These are phyloP conservation scores for Stentor coeruleus DNA, from an alignment of 73 alveolate genomes.

Conservation along the genomic window DNA sequence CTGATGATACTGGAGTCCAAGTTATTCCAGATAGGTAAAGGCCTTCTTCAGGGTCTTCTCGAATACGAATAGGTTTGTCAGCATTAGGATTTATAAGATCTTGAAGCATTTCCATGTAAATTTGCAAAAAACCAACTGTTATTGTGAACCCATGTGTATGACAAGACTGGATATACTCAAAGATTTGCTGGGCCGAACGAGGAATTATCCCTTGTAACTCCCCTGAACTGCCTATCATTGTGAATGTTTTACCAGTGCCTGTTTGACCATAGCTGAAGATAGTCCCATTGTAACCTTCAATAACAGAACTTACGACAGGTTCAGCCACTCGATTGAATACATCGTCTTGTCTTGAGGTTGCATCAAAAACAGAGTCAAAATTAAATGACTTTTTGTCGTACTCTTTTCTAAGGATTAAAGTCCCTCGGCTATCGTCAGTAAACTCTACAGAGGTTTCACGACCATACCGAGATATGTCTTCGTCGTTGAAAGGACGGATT, in stretches of 20 bases:
- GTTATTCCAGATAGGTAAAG: conserved; percentile 33
- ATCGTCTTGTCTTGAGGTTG: conserved; percentile 57
- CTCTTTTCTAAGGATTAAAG: background rate
- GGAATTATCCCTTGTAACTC: conserved; percentile 33
- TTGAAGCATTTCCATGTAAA: conserved; percentile 69
- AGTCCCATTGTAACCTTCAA: conserved; percentile 87
- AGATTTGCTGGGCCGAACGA: background rate
- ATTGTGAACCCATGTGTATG: conserved; percentile 39
- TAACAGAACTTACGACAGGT: conserved; percentile 57
- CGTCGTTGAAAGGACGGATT: background rate
- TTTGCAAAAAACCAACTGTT: conserved; percentile 58
- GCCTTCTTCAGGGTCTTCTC: conserved; percentile 34
- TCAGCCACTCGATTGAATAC: conserved; percentile 58
- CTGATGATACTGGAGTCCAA: conserved; percentile 42
- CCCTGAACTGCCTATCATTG: conserved; percentile 76
- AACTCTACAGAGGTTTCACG: background rate
- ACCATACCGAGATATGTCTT: background rate
- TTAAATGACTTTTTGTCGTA: background rate
- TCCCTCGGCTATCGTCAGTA: background rate
- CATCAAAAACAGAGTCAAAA: conserved; percentile 68
- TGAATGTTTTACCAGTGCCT: conserved; percentile 88
- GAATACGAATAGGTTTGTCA: conserved; percentile 65
- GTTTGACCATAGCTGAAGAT: conserved; percentile 92
- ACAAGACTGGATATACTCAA: background rate
- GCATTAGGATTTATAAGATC: conserved; percentile 59